Evolutionary conservation across 805 yeast species (phyloP), one percentile per base, ranked within the genome.

Genomic region (Lipomyces chichibuensis): DNA sequence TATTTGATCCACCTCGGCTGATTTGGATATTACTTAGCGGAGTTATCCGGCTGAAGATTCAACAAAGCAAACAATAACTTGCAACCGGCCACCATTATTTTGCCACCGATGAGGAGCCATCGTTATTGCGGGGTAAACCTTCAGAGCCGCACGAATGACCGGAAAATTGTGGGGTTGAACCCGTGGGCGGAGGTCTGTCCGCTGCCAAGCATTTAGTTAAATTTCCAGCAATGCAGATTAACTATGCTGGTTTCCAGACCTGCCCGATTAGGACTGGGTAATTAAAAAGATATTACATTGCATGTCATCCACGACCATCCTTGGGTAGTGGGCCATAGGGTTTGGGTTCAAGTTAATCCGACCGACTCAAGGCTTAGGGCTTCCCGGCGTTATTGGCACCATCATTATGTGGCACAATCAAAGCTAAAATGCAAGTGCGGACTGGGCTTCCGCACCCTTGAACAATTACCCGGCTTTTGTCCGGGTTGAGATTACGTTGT

Each of bases 1-100:
- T n/a, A n/a, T n/a, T n/a, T n/a, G n/a, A 46, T 14, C 11, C 52
- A 46, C 52, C 52, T n/a, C 52, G 5, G 52, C 23, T 46, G 52
- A 46, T 46, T 46, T 46, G 52, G 52, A 46, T 46, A 46, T 46
- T 46, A 46, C 11, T 46, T 46, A n/a, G 52, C 52, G 52, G 52
- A 46, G 52, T 6, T 9, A 46, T 46, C 52, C 52, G 52, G 11
- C 5, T 46, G 52, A 46, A 46, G 52, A 46, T 46, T 46, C 5
- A 46, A 5, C 4, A 46, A 46, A 46, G 11, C 52, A 46, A 17
- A 46, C 5, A 46, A 46, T 46, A 46, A 46, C 52, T 46, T 46
- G 11, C 6, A 14, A 46, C 52, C 9, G 2, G 14, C 52, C 52
- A 14, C 52, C 11, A 17, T n/a, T n/a, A n/a, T n/a, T n/a, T n/a